These are phyloP conservation scores for Tremella fuciformis DNA, from an alignment of 768 basidiomycete genomes.

Conservation along the genomic window DNA sequence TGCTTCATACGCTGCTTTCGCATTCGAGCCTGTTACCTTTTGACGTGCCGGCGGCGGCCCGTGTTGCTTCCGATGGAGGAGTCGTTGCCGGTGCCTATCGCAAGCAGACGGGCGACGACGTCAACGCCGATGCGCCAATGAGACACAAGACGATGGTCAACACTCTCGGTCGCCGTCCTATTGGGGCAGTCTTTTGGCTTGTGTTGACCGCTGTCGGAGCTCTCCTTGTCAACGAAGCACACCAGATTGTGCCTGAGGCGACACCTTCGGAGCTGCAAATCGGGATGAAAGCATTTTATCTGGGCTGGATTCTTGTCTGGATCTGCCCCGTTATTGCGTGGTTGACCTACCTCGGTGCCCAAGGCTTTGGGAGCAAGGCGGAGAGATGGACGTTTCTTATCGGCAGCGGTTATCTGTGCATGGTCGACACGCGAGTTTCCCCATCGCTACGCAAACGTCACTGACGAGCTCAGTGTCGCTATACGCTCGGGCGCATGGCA, in stretches of 20 bases:
- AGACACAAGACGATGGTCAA: slow-evolving; percentile 16
- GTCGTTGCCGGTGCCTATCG: background rate
- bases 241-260: slow-evolving; percentile 7
- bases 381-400: slow-evolving; percentile 10
- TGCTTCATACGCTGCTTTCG: slow-evolving; percentile 38
- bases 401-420: slow-evolving; percentile 33
- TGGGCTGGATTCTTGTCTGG: slow-evolving; percentile 48
- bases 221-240: slow-evolving; percentile 27
- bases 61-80: background rate
- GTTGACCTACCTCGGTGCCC: slow-evolving; percentile 42
- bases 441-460: background rate
- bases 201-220: slow-evolving; percentile 15
- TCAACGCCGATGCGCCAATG: background rate
- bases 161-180: slow-evolving; percentile 34
- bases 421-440: slow-evolving; percentile 47
- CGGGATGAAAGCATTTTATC: slow-evolving; percentile 40
- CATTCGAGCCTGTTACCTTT: slow-evolving; percentile 37
- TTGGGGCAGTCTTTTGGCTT: slow-evolving; percentile 28
- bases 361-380: slow-evolving; percentile 15
- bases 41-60: slow-evolving; percentile 7
- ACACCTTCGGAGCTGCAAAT: slow-evolving; percentile 12
- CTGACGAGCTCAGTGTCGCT: slow-evolving; percentile 30
- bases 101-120: background rate
- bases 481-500: slow-evolving; percentile 42
- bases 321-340: slow-evolving; percentile 44